These are phyloP conservation scores for Diaporthe ampelina DNA, from an alignment of 2,329 filamentous ascomycete genomes.

Conservation along the genomic window DNA sequence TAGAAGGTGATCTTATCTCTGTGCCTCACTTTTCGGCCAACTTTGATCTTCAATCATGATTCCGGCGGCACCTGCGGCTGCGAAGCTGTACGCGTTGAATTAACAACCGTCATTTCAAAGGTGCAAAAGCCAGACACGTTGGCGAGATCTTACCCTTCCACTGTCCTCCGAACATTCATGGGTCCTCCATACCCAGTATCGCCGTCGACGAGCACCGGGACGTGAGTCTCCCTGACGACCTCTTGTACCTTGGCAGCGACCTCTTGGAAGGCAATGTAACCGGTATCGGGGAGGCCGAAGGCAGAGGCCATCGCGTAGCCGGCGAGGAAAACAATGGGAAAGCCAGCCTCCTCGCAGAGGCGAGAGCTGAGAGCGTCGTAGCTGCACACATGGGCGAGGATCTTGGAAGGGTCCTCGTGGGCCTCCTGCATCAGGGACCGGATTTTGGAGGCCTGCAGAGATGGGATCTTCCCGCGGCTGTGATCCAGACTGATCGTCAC, in stretches of 20 bases:
- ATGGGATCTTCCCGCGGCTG: neutral
- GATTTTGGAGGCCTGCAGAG: neutral
- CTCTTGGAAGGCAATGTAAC: slow-evolving; percentile 8
- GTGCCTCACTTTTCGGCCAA: neutral
- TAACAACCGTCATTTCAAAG: neutral
- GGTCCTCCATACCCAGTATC: neutral
- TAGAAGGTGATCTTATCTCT: neutral
- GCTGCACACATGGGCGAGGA: slow-evolving; percentile 8
- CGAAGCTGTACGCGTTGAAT: neutral
- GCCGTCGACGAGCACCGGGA: neutral
- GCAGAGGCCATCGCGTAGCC: slow-evolving; percentile 2
- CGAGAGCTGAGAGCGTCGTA: slow-evolving; percentile 5
- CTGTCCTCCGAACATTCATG: slow-evolving; percentile 14
- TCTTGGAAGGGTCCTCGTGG: slow-evolving; percentile 2
- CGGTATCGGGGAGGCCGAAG: neutral
- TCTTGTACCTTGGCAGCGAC: neutral
- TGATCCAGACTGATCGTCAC: neutral
- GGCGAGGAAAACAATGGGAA: neutral
- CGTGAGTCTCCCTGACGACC: neutral
- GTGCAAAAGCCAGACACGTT: neutral
- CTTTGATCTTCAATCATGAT: slow-evolving; percentile 15
- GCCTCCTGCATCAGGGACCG: neutral
- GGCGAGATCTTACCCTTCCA: neutral
- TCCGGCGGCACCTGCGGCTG: neutral
- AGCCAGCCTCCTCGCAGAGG: slow-evolving; percentile 4